Evolutionary conservation across 352 stramenopile species (phyloP).

Genomic region (Globisporangium ultimum): DNA sequence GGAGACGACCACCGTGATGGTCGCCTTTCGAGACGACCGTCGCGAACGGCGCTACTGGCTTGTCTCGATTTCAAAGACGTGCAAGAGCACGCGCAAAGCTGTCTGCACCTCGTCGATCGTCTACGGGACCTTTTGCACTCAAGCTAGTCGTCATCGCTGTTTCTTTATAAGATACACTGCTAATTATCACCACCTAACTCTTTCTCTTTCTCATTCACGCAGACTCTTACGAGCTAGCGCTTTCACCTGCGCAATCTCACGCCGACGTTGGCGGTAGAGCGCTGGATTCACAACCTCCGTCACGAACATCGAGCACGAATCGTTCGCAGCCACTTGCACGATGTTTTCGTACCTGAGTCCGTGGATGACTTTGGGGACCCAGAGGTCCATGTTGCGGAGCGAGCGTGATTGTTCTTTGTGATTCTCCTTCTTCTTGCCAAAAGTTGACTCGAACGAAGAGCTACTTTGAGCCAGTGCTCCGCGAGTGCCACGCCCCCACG

Average conservation of each 20-base stretch:
- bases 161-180: conserved; percentile 11
- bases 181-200: conserved; percentile 1
- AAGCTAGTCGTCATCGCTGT: not conserved
- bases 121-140: conserved; percentile 3
- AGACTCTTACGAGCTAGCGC: conserved; percentile 20
- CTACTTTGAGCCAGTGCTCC: conserved; percentile 41
- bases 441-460: not conserved
- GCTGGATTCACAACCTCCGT: conserved; percentile 34
- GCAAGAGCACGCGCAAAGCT: conserved; percentile 8
- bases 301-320: conserved; percentile 53
- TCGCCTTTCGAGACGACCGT: conserved; percentile 1
- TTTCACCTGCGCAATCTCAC: conserved; percentile 46
- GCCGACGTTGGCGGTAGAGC: conserved; percentile 41
- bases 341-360: conserved; percentile 52
- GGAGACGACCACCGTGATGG: not conserved
- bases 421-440: not conserved
- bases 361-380: conserved; percentile 35
- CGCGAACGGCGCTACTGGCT: not conserved
- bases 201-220: not conserved
- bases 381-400: conserved; percentile 23
- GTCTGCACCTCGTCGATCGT: not conserved
- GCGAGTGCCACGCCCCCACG: conserved; percentile 48
- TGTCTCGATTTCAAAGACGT: conserved; percentile 7
- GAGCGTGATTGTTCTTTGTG: not conserved
- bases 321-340: conserved; percentile 44